Conservation (phyloP, 169 alveolate species). For the Babesia bovis region DNA sequence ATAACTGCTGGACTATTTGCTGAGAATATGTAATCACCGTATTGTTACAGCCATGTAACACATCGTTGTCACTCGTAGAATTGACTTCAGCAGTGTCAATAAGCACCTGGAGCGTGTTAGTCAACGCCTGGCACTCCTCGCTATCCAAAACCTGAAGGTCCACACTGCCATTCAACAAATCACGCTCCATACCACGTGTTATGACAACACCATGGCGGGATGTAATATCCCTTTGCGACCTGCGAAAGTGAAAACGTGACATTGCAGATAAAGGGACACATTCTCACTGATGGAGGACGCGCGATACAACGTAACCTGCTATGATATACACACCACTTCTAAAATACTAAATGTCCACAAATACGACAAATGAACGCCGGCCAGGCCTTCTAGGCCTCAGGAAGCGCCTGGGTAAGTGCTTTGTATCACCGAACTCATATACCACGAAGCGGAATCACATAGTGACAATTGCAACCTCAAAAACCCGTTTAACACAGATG, state of each 20-base stretch:
- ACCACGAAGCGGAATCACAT: not conserved
- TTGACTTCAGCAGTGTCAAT: slow-evolving; percentile 23
- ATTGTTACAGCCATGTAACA: slow-evolving; percentile 1
- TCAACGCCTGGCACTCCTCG: slow-evolving; percentile 21
- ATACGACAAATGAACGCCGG: not conserved
- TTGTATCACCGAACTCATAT: not conserved
- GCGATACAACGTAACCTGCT: slow-evolving; percentile 5
- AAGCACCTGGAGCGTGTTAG: slow-evolving; percentile 27
- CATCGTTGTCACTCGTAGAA: not conserved
- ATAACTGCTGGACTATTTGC: slow-evolving; percentile 37
- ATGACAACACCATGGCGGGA: slow-evolving; percentile 23
- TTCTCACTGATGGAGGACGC: slow-evolving; percentile 7
- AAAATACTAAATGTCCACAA: not conserved
- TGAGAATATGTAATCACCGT: slow-evolving; percentile 35
- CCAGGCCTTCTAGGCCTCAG: slow-evolving; percentile 8
- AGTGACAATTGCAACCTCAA: no score
- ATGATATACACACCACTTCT: no score
- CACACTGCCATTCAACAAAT: slow-evolving; percentile 44
- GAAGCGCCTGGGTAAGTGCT: slow-evolving; percentile 15
- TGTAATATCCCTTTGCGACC: slow-evolving; percentile 22
- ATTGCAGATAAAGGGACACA: not conserved
- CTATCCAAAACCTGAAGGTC: slow-evolving; percentile 20
- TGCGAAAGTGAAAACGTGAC: slow-evolving; percentile 21
- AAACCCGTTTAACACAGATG: no score
- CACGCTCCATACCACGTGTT: slow-evolving; percentile 43